These are phyloP conservation scores for Fragaria ananassa DNA, from an alignment of 306 rosid genomes.

Conservation along the genomic window DNA sequence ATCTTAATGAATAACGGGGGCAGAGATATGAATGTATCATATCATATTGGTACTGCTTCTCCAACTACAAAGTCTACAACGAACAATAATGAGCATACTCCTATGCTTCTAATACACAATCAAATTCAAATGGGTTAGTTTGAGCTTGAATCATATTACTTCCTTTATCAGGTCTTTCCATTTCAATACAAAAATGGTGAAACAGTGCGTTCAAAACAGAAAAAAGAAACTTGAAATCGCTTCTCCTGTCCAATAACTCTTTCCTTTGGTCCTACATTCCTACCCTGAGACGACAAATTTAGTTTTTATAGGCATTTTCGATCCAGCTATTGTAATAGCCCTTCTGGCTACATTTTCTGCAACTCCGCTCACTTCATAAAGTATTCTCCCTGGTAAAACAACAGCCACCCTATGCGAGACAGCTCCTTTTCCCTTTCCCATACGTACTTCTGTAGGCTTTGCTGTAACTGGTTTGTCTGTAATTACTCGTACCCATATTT, in stretches of 20 bases:
- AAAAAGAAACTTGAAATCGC: neutral
- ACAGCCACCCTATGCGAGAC: constrained; percentile 1
- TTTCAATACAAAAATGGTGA: neutral
- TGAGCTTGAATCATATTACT: neutral
- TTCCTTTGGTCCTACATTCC: neutral
- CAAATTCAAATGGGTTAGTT: neutral
- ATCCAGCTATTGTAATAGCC: constrained; percentile 9
- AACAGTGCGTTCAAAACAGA: neutral
- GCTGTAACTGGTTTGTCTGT: constrained; percentile 6
- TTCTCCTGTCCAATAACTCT: neutral
- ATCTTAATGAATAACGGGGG: neutral
- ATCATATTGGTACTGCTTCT: neutral
- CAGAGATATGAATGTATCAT: neutral
- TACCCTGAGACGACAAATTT: neutral
- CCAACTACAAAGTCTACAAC: neutral
- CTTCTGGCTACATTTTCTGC: constrained; percentile 9
- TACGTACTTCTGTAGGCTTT: constrained; percentile 13
- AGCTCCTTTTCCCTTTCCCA: constrained; percentile 10
- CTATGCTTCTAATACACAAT: neutral
- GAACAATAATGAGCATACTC: neutral
- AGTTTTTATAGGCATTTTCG: constrained; percentile 4
- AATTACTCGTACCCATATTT: constrained; percentile 14
- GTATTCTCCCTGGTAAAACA: constrained; percentile 1
- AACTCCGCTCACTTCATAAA: constrained; percentile 8
- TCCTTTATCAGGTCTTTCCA: neutral